Base-by-base conservation (phyloP, 202 grass and related monocot genomes). In the Zoysia matrella region DNA sequence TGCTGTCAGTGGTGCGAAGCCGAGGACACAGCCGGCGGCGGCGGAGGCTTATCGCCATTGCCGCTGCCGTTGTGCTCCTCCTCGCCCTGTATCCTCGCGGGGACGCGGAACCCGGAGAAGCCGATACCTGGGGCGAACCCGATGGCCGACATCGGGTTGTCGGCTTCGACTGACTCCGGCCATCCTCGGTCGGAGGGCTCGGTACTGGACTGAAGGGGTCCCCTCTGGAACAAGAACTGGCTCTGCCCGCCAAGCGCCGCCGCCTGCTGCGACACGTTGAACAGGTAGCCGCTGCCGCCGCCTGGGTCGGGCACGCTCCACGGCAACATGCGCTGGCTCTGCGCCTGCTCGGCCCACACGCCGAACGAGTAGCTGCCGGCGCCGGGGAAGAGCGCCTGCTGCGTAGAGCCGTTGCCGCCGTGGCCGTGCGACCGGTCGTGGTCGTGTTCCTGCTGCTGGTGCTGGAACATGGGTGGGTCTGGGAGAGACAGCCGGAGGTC, bases 31-130 rank as follows among this genome's bases (percentile, higher is more conserved):
- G 88, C 83, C 54, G 74, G 6, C 79, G 83, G 94, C 61, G 84
- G 18, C 78, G 79, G 94, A 60, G 85, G 92, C 85, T 92, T 92
- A 7, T 92, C 85, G 73, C 87, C 90, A 77, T 92, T 85, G 86
- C 88, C 81, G 22, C 22, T 78, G 54, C 63, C 84, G 73, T 78
- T 83, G 75, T 85, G 81, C 75, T 92, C 86, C 62, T 97, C 91
- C 43, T 94, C 92, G 86, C 94, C 94, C 82, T 94, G 92, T 56
- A 97, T 89, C 90, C 92, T 83, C 4, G 86, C 76, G 60, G 92
- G 92, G 83, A 97, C 73, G 69, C 86, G 92, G 81, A 92, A 92
- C 4, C 94, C 92, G 62, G 92, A 92, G 88, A 92, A 94, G 85
- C 83, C 67, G 71, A 86, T 12, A 49, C 83, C 73, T 7, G 82